Evolutionary conservation across 2,329 filamentous ascomycete genomes (phyloP), one percentile per base, ranked within the genome.

Genomic region (Pseudogymnoascus sp.): DNA sequence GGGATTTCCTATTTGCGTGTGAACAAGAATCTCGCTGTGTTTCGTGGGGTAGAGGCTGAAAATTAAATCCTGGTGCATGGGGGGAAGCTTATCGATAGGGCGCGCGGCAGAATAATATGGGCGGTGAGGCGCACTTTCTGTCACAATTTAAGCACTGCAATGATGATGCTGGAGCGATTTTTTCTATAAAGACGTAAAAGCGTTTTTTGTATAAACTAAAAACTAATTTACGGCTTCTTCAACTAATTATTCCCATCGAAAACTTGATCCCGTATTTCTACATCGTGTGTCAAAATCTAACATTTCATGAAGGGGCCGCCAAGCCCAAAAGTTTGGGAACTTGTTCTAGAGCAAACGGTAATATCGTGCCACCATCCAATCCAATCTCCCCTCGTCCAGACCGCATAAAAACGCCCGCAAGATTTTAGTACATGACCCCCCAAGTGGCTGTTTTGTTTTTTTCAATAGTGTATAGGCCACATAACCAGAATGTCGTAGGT

Each of bases 41-140:
- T 36, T 36, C 59, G 36, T 36, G 59, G 59, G 33, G 35, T 35
- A 39, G 36, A 35, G 21, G 31, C 29, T 17, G 37, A 61, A 61
- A 47, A 54, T 36, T 37, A 58, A 37, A 35, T 61, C 26, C 11
- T 33, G 41, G 47, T 29, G 47, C 26, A 35, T 36, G 33, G 21
- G 33, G 40, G 39, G 59, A 40, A 17, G 59, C 41, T 60, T 62
- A 60, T 62, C 57, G 37, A 58, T 58, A 61, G 41, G 47, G 33
- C 41, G 37, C 41, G 37, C 35, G 60, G 60, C 60, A 61, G 60
- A 61, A 61, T 58, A 58, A 11, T 36, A 7, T 13, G 29, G 54
- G 54, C 54, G 54, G 54, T 58, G 54, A 35, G 31, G 15, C 35
- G 10, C 5, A 35, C 5, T 39, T 39, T 11, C 10, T 35, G 11